Conservation (phyloP, 2,329 filamentous ascomycete species). For the Aspergillaceae sp. region DNA sequence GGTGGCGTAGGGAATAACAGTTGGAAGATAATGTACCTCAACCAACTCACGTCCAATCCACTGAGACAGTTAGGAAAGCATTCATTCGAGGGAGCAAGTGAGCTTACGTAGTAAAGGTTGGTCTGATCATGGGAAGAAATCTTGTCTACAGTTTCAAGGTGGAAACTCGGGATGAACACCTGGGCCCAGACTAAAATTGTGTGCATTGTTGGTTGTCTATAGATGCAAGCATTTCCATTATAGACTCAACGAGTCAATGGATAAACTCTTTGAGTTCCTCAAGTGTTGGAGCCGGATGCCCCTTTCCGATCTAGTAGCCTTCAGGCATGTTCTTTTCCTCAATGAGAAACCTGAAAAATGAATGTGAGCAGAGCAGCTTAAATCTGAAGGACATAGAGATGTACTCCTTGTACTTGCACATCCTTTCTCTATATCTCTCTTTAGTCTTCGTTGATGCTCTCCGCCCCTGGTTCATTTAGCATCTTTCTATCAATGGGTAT, state of each 20-base stretch:
- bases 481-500: neutral
- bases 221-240: neutral
- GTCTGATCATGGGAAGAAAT: conserved; percentile 2
- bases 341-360: neutral
- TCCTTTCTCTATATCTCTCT: neutral
- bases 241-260: neutral
- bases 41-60: conserved; percentile 6
- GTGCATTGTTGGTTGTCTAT: conserved; percentile 4
- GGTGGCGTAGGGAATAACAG: too few species aligned
- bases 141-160: conserved; percentile 1
- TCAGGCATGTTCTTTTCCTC: neutral
- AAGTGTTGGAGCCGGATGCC: neutral
- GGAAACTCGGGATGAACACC: conserved; percentile 5
- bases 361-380: neutral
- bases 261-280: neutral
- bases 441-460: neutral
- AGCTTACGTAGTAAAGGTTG: conserved; percentile 4
- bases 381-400: neutral
- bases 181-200: conserved; percentile 2
- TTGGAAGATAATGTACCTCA: neutral
- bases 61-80: conserved; percentile 3
- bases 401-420: neutral
- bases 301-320: neutral
- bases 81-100: neutral
- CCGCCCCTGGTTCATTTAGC: neutral